Evolutionary conservation across 2,329 filamentous ascomycete genomes (phyloP), one percentile per base, ranked within the genome.

Genomic region (Hypoxylon sp.): DNA sequence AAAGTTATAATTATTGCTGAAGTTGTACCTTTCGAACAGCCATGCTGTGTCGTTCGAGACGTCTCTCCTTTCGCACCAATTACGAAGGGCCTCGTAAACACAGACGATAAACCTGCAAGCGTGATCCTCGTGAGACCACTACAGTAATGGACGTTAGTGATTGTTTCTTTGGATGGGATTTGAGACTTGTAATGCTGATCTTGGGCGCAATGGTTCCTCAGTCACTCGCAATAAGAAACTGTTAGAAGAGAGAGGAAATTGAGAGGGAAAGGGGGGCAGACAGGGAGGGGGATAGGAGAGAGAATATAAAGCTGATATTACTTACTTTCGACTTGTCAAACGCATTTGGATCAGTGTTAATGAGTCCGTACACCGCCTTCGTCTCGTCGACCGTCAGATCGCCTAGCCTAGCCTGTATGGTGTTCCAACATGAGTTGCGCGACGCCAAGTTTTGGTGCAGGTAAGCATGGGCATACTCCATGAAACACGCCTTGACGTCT

Each of bases 91-190:
- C 5, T 43, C 2, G 15, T 58, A 45, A 17, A 61, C 3, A 11
- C 4, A 5, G 1, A 45, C 10, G 11, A 63, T 55, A 27, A 63
- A 63, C 42, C 57, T 35, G 1, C 26, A 26, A 3, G 55, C 45
- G 11, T 62, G 51, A 20, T 62, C 51, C 15, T 58, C 42, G 6
- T 45, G 37, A 13, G 13, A 33, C 58, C 58, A 62, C n/a, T 35
- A 35, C 31, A 35, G 4, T 15, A 27, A 23, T 5, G 7, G 20
- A 21, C 10, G 38, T 41, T 41, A 41, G 38, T 23, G n/a, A 23
- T n/a, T n/a, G n/a, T n/a, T n/a, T n/a, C n/a, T n/a, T n/a, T n/a
- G n/a, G n/a, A n/a, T n/a, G n/a, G n/a, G n/a, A n/a, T n/a, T n/a
- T n/a, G n/a, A n/a, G n/a, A n/a, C n/a, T n/a, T n/a, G n/a, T n/a